phyloP scores from a whole-genome alignment of 2,329 filamentous ascomycete genomes.

The Colletotrichum higginsianum region DNA sequence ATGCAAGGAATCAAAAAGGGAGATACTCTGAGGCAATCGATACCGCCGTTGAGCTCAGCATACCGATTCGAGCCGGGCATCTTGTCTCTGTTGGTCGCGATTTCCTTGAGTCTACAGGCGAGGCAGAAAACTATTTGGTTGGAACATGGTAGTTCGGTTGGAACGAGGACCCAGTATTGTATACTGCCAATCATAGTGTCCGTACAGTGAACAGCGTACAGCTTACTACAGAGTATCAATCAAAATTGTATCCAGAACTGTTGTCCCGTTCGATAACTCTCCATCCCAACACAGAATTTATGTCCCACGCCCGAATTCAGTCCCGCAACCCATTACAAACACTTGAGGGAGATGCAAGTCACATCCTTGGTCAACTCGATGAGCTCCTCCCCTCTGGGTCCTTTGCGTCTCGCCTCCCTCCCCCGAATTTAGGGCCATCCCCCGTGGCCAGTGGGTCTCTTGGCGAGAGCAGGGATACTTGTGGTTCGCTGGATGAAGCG shows the following conservation, averaged over 20 bases:
- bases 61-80: conserved; percentile 18
- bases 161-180: not conserved
- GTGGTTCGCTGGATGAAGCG: conserved; percentile 60
- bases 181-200: not conserved
- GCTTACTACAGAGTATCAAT: not conserved
- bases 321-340: not conserved
- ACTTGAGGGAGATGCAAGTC: not conserved
- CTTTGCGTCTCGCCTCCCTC: conserved; percentile 16
- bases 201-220: not conserved
- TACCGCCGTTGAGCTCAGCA: conserved; percentile 7
- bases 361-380: not conserved
- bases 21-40: not conserved
- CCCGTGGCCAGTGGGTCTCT: conserved; percentile 11
- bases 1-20: conserved; percentile 25
- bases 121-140: not conserved
- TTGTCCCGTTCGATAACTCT: not conserved
- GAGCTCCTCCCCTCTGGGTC: not conserved
- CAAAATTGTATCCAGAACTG: not conserved
- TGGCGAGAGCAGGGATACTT: conserved; percentile 52
- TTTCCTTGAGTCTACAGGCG: not conserved
- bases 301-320: not conserved
- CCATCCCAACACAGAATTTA: not conserved
- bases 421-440: conserved; percentile 12
- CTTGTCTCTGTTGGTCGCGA: not conserved
- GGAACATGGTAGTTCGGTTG: not conserved